Evolutionary conservation across 1,284 basidiomycete genomes (phyloP).

Genomic region (Fistulina hepatica): DNA sequence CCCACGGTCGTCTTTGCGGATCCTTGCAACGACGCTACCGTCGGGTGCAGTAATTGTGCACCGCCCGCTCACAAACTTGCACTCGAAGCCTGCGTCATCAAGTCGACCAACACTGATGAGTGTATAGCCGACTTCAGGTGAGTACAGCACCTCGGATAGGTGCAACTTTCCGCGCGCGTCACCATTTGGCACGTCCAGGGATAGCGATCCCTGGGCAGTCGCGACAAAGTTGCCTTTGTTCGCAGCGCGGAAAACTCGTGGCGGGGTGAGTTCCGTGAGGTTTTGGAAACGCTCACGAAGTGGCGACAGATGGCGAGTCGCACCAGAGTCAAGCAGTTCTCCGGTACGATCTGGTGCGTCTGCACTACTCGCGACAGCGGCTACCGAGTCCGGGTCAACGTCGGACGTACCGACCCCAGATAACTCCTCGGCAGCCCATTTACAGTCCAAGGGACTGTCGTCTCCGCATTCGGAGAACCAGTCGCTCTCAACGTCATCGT

Average conservation of each 20-base stretch:
- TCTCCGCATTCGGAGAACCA: conserved; percentile 16
- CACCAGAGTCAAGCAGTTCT: conserved; percentile 30
- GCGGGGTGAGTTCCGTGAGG: conserved; percentile 18
- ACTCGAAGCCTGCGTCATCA: conserved; percentile 17
- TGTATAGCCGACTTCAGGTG: conserved; percentile 19
- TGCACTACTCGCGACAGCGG: conserved; percentile 4
- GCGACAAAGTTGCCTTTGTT: conserved; percentile 26
- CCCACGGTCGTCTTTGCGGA: conserved; percentile 11
- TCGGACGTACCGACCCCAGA: conserved; percentile 6
- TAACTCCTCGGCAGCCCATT: conserved; percentile 7
- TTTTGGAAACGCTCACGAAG: conserved; percentile 24
- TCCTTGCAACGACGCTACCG: conserved; percentile 12
- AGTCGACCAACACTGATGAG: conserved; percentile 23
- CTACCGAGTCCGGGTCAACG: conserved; percentile 3
- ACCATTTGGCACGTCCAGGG: conserved; percentile 28
- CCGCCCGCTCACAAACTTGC: conserved; percentile 15
- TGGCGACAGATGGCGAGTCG: conserved; percentile 29
- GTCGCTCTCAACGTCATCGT: conserved; percentile 8
- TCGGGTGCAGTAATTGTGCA: conserved; percentile 14
- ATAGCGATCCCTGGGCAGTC: conserved; percentile 25
- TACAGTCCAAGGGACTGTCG: conserved; percentile 2
- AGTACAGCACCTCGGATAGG: conserved; percentile 18
- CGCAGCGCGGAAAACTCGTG: conserved; percentile 22
- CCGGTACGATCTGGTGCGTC: conserved; percentile 6
- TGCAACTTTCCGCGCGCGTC: conserved; percentile 17